Conservation (phyloP, 495 filamentous ascomycete genomes). For the Xylaria grammica region DNA sequence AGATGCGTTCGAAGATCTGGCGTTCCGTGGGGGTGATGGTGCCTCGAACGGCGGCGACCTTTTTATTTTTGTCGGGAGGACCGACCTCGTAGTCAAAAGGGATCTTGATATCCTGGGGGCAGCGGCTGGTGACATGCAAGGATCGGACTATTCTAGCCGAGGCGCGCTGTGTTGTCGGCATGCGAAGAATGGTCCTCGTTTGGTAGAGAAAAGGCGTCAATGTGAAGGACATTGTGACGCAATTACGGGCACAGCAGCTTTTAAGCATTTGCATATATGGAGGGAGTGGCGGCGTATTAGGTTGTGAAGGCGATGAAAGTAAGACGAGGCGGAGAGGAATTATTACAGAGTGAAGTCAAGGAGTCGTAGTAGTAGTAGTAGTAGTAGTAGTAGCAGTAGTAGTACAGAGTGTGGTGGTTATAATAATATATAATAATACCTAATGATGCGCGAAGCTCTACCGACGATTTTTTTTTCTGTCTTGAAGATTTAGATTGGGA, state of each 20-base stretch:
- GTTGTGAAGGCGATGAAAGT: not conserved
- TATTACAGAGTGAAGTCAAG: no score
- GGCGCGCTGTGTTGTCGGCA: constrained; percentile 30
- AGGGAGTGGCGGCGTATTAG: not conserved
- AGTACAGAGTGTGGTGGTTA: no score
- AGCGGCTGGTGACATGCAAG: constrained; percentile 25
- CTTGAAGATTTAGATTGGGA: no score
- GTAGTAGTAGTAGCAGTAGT: no score
- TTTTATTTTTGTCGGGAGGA: not conserved
- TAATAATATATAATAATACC: no score
- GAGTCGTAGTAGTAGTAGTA: no score
- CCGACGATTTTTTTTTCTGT: no score
- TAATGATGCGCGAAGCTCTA: no score
- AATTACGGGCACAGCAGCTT: no score
- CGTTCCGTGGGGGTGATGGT: constrained; percentile 65
- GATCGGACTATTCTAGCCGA: constrained; percentile 25
- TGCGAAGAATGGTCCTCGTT: constrained; percentile 63
- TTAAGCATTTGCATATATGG: not conserved
- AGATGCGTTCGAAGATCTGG: constrained; percentile 63
- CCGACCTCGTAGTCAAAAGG: constrained; percentile 21
- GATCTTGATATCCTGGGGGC: constrained; percentile 1
- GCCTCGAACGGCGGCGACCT: constrained; percentile 13
- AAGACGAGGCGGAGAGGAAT: no score
- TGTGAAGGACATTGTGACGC: constrained; percentile 42
- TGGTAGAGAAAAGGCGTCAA: constrained; percentile 72